Percentiles rank a stretch among this genome's conserved stretches.
phyloP scores from a whole-genome alignment of 2,329 filamentous ascomycete species.

The Phaeosphaeriaceae sp. region DNA sequence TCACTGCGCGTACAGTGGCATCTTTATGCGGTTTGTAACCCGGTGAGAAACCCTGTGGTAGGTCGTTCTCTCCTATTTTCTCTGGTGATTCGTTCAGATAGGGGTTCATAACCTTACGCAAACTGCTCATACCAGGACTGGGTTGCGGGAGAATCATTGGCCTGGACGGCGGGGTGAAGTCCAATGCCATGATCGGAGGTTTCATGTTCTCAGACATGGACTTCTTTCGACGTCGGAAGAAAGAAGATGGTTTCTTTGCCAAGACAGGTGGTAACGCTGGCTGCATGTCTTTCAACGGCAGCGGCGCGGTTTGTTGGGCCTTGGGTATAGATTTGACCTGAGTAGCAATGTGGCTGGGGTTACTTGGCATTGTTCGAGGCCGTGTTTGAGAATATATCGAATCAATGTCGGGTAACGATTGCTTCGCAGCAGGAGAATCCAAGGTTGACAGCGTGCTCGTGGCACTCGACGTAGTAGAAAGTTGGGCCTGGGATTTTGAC shows the following conservation, averaged over 20 bases:
- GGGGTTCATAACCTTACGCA: conserved; percentile 86
- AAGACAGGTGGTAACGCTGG: conserved; percentile 52
- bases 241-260: conserved; percentile 91
- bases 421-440: conserved; percentile 21
- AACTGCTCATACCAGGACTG: conserved; percentile 71
- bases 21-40: conserved; percentile 76
- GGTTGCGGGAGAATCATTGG: conserved; percentile 38
- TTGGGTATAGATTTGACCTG: conserved; percentile 54
- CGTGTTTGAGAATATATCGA: conserved; percentile 40
- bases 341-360: conserved; percentile 53
- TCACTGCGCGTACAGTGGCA: conserved; percentile 72
- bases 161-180: conserved; percentile 43
- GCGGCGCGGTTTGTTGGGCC: conserved; percentile 32
- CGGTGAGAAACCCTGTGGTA: conserved; percentile 71
- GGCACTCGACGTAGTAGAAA: conserved; percentile 16
- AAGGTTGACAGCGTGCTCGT: conserved; percentile 17
- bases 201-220: conserved; percentile 73
- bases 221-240: conserved; percentile 93
- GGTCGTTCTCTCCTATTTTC: conserved; percentile 42
- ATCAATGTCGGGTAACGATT: conserved; percentile 34
- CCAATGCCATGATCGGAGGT: conserved; percentile 63
- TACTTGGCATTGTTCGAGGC: conserved; percentile 49
- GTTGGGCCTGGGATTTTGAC: conserved; percentile 60
- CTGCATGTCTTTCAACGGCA: conserved; percentile 30
- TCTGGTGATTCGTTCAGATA: conserved; percentile 62